phyloP scores from a whole-genome alignment of 2,329 filamentous ascomycete genomes.

The Cadophora sp. region DNA sequence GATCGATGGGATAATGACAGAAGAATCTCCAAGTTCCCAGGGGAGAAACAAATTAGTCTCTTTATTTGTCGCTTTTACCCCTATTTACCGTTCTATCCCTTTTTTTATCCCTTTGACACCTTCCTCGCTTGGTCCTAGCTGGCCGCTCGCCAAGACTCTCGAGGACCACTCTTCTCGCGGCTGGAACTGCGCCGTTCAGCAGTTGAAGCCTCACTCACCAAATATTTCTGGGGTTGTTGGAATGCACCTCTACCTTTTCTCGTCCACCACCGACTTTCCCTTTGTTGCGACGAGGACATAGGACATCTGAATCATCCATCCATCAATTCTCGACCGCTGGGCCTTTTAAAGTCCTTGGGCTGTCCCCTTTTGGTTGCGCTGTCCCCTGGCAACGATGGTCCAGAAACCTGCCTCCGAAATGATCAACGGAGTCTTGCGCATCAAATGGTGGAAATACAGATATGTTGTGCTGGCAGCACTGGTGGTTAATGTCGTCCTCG shows the following conservation, averaged over 20 bases:
- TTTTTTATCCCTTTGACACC: slow-evolving; percentile 8
- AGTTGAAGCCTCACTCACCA: neutral
- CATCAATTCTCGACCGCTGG: slow-evolving; percentile 1
- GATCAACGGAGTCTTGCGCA: slow-evolving; percentile 35
- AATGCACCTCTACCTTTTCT: slow-evolving; percentile 14
- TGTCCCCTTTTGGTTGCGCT: neutral
- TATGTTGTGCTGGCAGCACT: slow-evolving; percentile 33
- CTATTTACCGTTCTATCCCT: neutral
- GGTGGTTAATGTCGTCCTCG: slow-evolving; percentile 35
- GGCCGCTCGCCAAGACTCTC: slow-evolving; percentile 3
- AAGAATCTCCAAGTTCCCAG: neutral
- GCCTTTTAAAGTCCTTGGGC: neutral
- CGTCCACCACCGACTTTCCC: slow-evolving; percentile 14
- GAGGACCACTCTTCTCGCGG: slow-evolving; percentile 1
- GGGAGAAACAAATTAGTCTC: neutral
- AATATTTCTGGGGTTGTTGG: slow-evolving; percentile 19
- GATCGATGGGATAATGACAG: neutral
- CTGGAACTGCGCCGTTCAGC: slow-evolving; percentile 3
- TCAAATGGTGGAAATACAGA: slow-evolving; percentile 39
- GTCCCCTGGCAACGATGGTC: slow-evolving; percentile 24
- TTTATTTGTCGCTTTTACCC: neutral
- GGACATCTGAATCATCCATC: neutral
- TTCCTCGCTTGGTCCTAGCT: slow-evolving; percentile 2
- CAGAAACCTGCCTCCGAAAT: slow-evolving; percentile 33
- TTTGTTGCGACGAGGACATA: slow-evolving; percentile 10